A percentile compares a stretch with the other conserved stretches of the same genome.
phyloP scores from a whole-genome alignment of 352 stramenopile species.

The Phytophthora melonis region DNA sequence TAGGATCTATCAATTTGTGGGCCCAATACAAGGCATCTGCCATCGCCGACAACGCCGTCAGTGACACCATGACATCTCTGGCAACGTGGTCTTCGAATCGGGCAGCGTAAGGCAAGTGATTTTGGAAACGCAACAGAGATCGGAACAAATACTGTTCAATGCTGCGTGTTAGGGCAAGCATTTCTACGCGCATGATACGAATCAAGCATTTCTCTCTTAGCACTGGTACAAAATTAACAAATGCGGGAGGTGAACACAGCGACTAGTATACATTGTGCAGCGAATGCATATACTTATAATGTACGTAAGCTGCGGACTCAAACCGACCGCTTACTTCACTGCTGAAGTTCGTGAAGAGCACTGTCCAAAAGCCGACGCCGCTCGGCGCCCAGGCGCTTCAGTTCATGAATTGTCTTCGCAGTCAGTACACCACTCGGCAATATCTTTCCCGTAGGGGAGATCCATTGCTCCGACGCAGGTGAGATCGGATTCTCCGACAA shows the following conservation, averaged over 20 bases:
- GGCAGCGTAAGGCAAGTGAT: no score
- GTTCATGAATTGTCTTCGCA: constrained; percentile 22
- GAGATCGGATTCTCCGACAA: constrained; percentile 8
- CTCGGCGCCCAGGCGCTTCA: constrained; percentile 33
- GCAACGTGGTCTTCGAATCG: no score
- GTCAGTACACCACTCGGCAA: constrained; percentile 7
- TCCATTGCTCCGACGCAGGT: not conserved
- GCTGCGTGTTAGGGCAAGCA: no score
- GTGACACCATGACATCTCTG: no score
- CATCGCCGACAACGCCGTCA: no score
- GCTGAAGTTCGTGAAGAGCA: constrained; percentile 38
- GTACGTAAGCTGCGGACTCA: not conserved
- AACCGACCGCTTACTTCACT: constrained; percentile 2
- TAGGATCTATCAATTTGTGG: no score
- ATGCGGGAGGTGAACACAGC: not conserved
- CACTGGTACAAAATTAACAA: not conserved
- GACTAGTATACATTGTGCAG: constrained; percentile 21
- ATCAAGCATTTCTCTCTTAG: no score
- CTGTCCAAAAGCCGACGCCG: constrained; percentile 32
- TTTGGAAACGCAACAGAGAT: no score
- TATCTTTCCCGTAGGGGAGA: constrained; percentile 5
- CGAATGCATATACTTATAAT: constrained; percentile 12
- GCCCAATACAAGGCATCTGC: no score
- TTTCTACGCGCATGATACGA: not conserved
- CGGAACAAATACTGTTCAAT: no score